Evolutionary conservation across 331 rosid species (phyloP), one percentile per base, ranked within the genome.

Genomic region (Arachis monticola): DNA sequence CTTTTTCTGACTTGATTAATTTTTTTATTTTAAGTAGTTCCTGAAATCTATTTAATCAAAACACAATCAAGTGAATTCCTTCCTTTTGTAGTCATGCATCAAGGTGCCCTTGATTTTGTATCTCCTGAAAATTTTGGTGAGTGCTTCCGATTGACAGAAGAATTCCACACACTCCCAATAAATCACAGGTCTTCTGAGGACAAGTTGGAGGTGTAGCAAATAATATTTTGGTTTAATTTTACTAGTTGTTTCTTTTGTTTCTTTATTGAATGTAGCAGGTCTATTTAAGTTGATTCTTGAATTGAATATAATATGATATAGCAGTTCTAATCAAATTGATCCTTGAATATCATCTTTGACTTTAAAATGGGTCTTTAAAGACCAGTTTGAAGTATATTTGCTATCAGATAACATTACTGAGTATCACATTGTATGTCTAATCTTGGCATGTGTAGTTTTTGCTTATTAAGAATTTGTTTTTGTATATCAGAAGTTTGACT

Each of bases 121-220:
- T 86, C 89, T 44, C 89, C 85, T 51, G 89, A 86, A 80, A 86
- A 82, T 69, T 53, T 86, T 53, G 86, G 83, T 3, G 90, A 86
- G 81, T 86, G 88, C 48, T 51, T 86, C 58, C 88, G 79, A 22
- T 72, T 86, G 74, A 76, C 90, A 0, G 79, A 86, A 44, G 90
- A 83, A 60, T 86, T 86, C 55, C 90, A 86, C 40, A 78, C 65
- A 1, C 87, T 86, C 59, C 90, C 90, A 5, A 55, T 67, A 59
- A 83, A 69, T 73, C 90, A 86, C 55, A 40, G 13, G 69, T 83
- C 83, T 0, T 3, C 56, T 0, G 85, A 83, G 81, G 90, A 86
- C 71, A 86, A 83, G 66, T 66, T 83, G 69, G 85, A 80, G 90
- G 90, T 86, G 68, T 35, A 13, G 17, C 10, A 41, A 61, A 11